These are phyloP conservation scores for Hemileccinum rubropunctum DNA, from an alignment of 768 basidiomycete species.

Conservation along the genomic window DNA sequence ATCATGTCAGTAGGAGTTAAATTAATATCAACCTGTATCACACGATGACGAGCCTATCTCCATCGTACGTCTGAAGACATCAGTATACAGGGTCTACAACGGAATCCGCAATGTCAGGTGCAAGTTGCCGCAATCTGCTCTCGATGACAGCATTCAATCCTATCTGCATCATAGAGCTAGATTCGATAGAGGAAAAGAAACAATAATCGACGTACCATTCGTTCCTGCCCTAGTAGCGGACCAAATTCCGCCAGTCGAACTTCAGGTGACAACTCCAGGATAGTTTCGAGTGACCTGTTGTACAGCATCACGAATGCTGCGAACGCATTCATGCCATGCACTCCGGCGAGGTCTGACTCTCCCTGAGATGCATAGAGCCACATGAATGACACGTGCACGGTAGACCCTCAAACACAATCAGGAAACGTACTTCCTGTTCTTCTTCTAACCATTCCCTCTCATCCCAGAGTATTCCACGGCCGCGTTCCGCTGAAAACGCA, in stretches of 20 bases:
- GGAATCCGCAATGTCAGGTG: constrained; percentile 7
- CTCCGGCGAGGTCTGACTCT: constrained; percentile 53
- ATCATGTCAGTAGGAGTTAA: constrained; percentile 28
- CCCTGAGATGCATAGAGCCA: constrained; percentile 39
- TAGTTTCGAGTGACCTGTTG: constrained; percentile 50
- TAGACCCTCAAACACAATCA: constrained; percentile 9
- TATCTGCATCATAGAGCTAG: constrained; percentile 23
- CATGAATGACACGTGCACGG: constrained; percentile 13
- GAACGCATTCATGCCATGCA: constrained; percentile 68
- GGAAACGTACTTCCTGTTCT: constrained; percentile 43
- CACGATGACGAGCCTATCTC: constrained; percentile 1
- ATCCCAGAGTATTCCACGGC: constrained; percentile 47
- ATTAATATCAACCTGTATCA: constrained; percentile 24
- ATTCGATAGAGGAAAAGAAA: constrained; percentile 3
- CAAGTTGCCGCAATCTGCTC: constrained; percentile 32
- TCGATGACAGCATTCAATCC: constrained; percentile 37
- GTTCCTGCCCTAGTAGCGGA: constrained; percentile 44
- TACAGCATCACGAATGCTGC: constrained; percentile 64
- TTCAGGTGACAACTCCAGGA: constrained; percentile 51
- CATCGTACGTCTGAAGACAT: constrained; percentile 9
- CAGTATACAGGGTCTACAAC: constrained; percentile 12
- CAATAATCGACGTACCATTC: constrained; percentile 45
- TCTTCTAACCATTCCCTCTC: constrained; percentile 63
- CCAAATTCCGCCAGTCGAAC: constrained; percentile 46
- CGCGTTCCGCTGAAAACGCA: constrained; percentile 38